Percentiles rank a stretch among this genome's conserved stretches.
Conservation (phyloP, 768 basidiomycete species). For the Tulasnella sp. region DNA sequence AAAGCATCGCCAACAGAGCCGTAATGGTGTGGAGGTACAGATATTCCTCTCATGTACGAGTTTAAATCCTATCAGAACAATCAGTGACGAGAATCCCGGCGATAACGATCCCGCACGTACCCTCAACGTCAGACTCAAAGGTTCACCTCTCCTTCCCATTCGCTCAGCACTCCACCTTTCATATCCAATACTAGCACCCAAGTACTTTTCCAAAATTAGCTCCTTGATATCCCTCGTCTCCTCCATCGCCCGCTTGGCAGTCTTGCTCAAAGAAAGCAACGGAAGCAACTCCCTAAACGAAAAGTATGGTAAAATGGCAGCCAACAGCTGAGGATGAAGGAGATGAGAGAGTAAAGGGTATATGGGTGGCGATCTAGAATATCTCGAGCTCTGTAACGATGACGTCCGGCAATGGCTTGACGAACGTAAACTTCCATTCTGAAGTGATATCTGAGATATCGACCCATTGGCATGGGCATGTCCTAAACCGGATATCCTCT, state of each 20-base stretch:
- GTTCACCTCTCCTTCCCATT: slow-evolving; percentile 32
- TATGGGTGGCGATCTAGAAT: too few relatives aligned
- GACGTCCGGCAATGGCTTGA: too few relatives aligned
- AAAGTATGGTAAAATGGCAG: slow-evolving; percentile 42
- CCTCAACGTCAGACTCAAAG: slow-evolving; percentile 47
- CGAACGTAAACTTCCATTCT: background rate
- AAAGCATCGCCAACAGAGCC: slow-evolving; percentile 45
- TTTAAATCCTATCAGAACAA: slow-evolving; percentile 48
- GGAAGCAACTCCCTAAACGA: slow-evolving; percentile 62
- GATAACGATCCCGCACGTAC: slow-evolving; percentile 29
- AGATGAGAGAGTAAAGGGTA: slow-evolving; percentile 45
- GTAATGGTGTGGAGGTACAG: slow-evolving; percentile 62
- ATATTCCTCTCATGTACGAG: slow-evolving; percentile 68
- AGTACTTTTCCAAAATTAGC: slow-evolving; percentile 50
- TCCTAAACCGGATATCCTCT: background rate
- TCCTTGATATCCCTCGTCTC: slow-evolving; percentile 44
- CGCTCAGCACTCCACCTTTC: slow-evolving; percentile 38
- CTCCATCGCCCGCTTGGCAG: slow-evolving; percentile 37
- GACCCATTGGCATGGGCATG: background rate
- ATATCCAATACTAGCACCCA: slow-evolving; percentile 57
- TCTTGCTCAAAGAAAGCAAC: slow-evolving; percentile 44
- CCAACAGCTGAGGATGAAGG: slow-evolving; percentile 39
- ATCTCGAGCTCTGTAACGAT: too few relatives aligned
- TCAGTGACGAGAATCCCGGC: slow-evolving; percentile 6
- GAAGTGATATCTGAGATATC: background rate